These are phyloP conservation scores for Davidsoniella australis DNA, from an alignment of 2,329 filamentous ascomycete species.

Conservation along the genomic window DNA sequence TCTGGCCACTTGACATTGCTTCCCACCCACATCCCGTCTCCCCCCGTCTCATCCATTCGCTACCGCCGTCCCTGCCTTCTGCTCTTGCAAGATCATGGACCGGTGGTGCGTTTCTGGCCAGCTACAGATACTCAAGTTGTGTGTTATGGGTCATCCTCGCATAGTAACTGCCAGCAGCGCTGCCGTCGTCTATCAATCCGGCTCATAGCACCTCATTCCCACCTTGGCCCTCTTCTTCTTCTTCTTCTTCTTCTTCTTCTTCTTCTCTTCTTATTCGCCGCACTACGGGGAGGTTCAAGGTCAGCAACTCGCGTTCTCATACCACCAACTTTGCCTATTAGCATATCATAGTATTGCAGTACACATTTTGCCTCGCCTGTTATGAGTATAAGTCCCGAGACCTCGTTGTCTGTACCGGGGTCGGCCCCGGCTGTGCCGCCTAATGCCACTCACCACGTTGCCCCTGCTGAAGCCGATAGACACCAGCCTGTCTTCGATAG, in stretches of 20 bases:
- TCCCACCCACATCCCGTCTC: not conserved
- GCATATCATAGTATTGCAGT: not conserved
- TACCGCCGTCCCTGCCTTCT: not conserved
- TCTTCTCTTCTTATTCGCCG: not conserved
- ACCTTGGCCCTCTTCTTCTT: not conserved
- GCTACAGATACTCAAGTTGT: not conserved
- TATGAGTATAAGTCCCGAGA: conserved; percentile 2
- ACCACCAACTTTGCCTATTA: not conserved
- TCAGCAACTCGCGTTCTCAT: not conserved
- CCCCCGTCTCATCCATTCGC: not conserved
- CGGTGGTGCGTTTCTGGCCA: not conserved
- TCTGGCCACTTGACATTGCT: too few species aligned
- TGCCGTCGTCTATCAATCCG: not conserved
- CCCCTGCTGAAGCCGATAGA: not conserved
- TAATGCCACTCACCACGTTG: not conserved
- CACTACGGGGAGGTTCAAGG: not conserved
- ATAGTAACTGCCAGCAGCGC: not conserved
- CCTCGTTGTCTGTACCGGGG: not conserved
- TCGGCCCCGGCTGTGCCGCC: not conserved
- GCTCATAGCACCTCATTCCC: not conserved
- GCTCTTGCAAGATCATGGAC: conserved; percentile 1
- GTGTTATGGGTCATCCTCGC: conserved; percentile 5
- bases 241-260: not conserved
- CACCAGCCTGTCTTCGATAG: not conserved
- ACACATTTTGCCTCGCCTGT: not conserved